Conservation (phyloP, 495 filamentous ascomycete species). For the Penicillium riverlandense region DNA sequence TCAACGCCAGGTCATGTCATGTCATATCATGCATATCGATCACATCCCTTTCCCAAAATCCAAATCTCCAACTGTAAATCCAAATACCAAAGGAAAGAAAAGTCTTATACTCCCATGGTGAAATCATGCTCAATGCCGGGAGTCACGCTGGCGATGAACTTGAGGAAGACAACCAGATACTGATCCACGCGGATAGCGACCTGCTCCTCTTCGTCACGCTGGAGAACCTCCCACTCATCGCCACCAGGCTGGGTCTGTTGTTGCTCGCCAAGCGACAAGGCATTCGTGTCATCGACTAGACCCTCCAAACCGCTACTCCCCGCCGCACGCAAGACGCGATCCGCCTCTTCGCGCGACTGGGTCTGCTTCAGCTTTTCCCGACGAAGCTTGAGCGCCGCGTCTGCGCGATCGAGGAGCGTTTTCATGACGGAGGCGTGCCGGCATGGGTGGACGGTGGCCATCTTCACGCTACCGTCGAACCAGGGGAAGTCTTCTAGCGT, state of each 20-base stretch:
- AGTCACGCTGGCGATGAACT: constrained; percentile 96
- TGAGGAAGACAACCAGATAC: constrained; percentile 95
- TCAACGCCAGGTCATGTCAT: constrained; percentile 15
- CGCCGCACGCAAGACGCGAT: constrained; percentile 29
- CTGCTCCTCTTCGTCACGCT: constrained; percentile 63
- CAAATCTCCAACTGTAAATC: not conserved
- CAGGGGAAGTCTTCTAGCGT: constrained; percentile 97
- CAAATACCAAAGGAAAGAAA: not conserved
- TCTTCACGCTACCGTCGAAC: constrained; percentile 76
- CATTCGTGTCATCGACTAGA: constrained; percentile 53
- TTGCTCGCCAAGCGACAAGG: constrained; percentile 33
- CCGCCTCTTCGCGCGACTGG: constrained; percentile 37
- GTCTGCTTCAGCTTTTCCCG: constrained; percentile 64
- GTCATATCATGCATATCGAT: constrained; percentile 13
- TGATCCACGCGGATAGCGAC: constrained; percentile 93
- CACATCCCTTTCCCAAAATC: not conserved
- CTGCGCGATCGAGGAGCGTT: constrained; percentile 87
- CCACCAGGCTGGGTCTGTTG: constrained; percentile 53
- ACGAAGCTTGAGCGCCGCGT: constrained; percentile 84
- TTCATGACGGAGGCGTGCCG: constrained; percentile 98
- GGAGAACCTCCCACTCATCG: constrained; percentile 85
- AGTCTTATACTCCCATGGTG: constrained; percentile 80
- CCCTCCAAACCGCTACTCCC: constrained; percentile 55
- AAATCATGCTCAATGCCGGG: constrained; percentile 98
- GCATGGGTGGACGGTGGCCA: constrained; percentile 91